Base-by-base conservation (phyloP, 2,329 filamentous ascomycete genomes). In the Aspergillus neotritici region DNA sequence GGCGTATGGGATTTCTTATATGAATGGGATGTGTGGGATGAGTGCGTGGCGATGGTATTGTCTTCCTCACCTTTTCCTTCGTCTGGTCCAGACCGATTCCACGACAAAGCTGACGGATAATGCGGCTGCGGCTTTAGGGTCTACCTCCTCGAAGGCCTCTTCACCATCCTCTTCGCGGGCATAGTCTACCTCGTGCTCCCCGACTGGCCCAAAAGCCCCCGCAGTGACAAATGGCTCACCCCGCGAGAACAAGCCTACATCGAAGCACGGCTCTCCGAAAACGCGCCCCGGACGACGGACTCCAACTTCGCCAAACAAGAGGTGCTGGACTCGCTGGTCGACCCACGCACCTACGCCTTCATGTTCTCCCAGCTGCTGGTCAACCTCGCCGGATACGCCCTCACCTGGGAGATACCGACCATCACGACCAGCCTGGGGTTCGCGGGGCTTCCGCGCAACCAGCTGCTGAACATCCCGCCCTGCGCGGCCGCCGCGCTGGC, bases 361-460 rank as follows among this genome's bases (percentile, higher is more conserved):
- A 49, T 49, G 47, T 10, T 49, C 29, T 49, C 47, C 8, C 47
- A 49, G 31, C 29, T 49, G 4, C 47, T 49, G 2, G 41, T 49
- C 31, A 49, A 49, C 12, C 46, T 49, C 29, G 44, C 43, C 4
- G 47, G 47, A 12, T 49, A 49, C 29, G 47, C 47, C 4, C 31
- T 49, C 3, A 41, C 43, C 30, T 49, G 47, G 47, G 43, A 49
- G 34, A 34, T 49, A 10, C 47, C 47, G 2, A 46, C 47, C 2
- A 49, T 49, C n/a, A 49, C 47, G 1, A 49, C 47, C n/a, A 49
- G 47, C 29, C 40, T 49, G 3, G 47, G 47, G 8, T 49, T 49
- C 21, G 43, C 47, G 1, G 47, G 47, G 0, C 43, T 49, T 4
- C 47, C 47, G n/a, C 47, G 47, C 9, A 49, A 49, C 34, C 47